These are phyloP conservation scores for Crithidia thermophila DNA, from an alignment of 208 protist species.

Conservation along the genomic window DNA sequence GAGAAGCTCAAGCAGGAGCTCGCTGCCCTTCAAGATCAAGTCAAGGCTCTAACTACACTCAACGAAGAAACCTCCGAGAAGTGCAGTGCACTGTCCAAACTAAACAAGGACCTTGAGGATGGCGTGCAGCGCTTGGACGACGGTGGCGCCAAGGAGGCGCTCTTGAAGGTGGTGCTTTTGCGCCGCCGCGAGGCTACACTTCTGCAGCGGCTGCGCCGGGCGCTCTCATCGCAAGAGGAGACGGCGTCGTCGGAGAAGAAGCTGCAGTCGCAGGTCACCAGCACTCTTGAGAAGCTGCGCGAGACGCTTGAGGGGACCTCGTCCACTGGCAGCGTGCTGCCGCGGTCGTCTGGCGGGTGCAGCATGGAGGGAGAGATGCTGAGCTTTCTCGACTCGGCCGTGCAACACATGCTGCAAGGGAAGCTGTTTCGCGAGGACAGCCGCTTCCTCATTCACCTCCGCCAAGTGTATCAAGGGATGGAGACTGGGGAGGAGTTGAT, in stretches of 20 bases:
- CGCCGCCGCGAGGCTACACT: conserved; percentile 80
- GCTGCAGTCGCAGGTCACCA: conserved; percentile 53
- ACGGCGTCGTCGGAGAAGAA: conserved; percentile 36
- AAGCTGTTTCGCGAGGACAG: conserved; percentile 81
- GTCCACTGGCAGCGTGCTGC: conserved; percentile 76
- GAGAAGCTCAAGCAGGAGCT: conserved; percentile 21
- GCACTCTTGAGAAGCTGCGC: conserved; percentile 63
- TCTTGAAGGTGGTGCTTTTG: conserved; percentile 86
- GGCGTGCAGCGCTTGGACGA: conserved; percentile 41
- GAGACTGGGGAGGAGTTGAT: conserved; percentile 54
- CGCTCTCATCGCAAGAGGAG: conserved; percentile 56
- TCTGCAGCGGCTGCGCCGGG: conserved; percentile 75
- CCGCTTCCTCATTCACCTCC: conserved; percentile 68
- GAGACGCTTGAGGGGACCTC: conserved; percentile 55
- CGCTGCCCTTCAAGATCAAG: conserved; percentile 26
- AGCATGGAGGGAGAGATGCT: conserved; percentile 68
- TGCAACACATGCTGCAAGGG: conserved; percentile 51
- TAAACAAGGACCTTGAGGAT: conserved; percentile 63
- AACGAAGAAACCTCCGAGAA: conserved; percentile 71
- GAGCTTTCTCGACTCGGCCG: conserved; percentile 46
- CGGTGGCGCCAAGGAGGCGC: conserved; percentile 50
- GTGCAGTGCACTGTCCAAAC: conserved; percentile 39
- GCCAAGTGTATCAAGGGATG: conserved; percentile 62
- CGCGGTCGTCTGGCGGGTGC: conserved; percentile 51
- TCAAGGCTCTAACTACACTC: conserved; percentile 32